Base-by-base conservation (phyloP, 2,329 filamentous ascomycete genomes). In the Aspergillus floridensis region DNA sequence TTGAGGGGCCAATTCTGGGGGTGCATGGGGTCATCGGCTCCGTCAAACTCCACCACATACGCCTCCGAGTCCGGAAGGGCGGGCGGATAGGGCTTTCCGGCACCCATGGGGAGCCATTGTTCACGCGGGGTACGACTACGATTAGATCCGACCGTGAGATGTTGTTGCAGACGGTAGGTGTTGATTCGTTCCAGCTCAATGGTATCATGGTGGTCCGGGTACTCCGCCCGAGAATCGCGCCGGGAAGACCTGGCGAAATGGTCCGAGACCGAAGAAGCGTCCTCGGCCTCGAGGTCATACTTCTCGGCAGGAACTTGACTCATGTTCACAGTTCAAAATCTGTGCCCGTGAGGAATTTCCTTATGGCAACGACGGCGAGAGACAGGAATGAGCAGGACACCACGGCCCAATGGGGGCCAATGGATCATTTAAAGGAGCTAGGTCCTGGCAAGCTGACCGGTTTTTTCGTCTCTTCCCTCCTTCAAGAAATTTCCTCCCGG, bases 21-120 rank as follows among this genome's bases (percentile, higher is more conserved):
- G 65, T 83, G 80, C 22, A 79, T 53, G 1, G 81, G 81, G 61
- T 84, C 82, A 54, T 81, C 73, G 0, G 69, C 69, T 0, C 81
- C 81, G 59, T 83, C 79, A 59, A 84, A 84, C 46, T 84, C 82
- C 16, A 84, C 81, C 4, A 82, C 80, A 63, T 85, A 85, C 52
- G 80, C 77, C 61, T 83, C 79, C 32, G 75, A 68, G 12, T 80
- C 77, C 3, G 80, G 80, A 12, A 84, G 67, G 0, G 72, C 70
- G 6, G 80, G 79, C 2, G 83, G 82, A 58, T 79, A 80, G 1
- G 78, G 72, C 62, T 81, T 84, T 1, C 77, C 80, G 22, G 53
- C 63, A n/a, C 66, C 68, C 31, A 66, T 60, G 0, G 59, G 60
- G 4, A 60, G 21, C 58, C 64, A 68, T 49, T 62, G 49, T 5